These are phyloP conservation scores for Dactylonectria macrodidyma DNA, from an alignment of 2,329 filamentous ascomycete genomes.

Conservation along the genomic window DNA sequence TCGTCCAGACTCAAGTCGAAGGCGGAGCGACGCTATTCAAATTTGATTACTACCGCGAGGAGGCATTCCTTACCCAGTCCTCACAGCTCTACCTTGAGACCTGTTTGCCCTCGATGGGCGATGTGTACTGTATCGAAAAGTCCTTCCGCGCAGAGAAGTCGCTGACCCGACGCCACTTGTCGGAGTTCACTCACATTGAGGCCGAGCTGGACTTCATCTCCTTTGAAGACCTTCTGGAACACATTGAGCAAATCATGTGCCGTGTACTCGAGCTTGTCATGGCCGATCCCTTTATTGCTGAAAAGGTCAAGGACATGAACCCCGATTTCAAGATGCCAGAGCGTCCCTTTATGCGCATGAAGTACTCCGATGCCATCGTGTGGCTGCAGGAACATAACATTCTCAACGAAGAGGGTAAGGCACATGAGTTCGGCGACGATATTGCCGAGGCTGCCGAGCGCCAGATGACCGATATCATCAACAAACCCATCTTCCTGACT, in stretches of 20 bases:
- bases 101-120: constrained; percentile 88
- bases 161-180: constrained; percentile 91
- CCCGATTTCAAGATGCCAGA: constrained; percentile 86
- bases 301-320: constrained; percentile 88
- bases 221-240: constrained; percentile 88
- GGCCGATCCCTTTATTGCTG: constrained; percentile 79
- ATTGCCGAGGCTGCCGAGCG: constrained; percentile 98
- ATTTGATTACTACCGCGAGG: constrained; percentile 90
- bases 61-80: constrained; percentile 95
- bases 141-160: constrained; percentile 99
- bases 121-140: constrained; percentile 98
- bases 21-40: constrained; percentile 93
- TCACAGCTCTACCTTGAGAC: constrained; percentile 99
- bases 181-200: constrained; percentile 97
- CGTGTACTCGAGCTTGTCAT: constrained; percentile 85
- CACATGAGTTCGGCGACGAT: constrained; percentile 94
- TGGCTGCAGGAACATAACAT: constrained; percentile 95
- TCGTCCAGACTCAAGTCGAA: constrained; percentile 96
- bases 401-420: constrained; percentile 90
- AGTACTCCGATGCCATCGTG: constrained; percentile 92
- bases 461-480: constrained; percentile 96
- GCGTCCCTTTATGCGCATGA: constrained; percentile 94
- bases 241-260: constrained; percentile 91
- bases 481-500: constrained; percentile 94
- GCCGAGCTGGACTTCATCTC: constrained; percentile 96